Percentiles rank a stretch among this genome's conserved stretches.
phyloP scores from a whole-genome alignment of 495 filamentous ascomycete species.

The Podospora australis region DNA sequence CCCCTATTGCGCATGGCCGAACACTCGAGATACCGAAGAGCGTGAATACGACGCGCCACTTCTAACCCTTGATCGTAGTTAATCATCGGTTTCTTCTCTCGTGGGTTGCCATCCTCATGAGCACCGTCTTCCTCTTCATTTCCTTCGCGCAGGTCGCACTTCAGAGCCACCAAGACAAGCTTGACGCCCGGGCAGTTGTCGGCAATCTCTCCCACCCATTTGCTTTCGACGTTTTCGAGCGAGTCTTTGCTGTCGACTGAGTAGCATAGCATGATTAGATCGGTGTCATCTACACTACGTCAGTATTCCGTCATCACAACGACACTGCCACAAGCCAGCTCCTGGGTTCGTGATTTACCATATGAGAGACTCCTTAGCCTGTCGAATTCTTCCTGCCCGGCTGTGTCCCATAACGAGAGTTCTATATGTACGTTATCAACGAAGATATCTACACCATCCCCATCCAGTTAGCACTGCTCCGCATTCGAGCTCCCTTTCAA shows the following conservation, averaged over 20 bases:
- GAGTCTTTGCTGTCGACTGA: slow-evolving; percentile 93
- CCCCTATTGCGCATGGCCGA: slow-evolving; percentile 96
- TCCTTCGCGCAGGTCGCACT: slow-evolving; percentile 86
- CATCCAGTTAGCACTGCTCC: slow-evolving; percentile 7
- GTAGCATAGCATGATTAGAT: slow-evolving; percentile 98
- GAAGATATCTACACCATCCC: slow-evolving; percentile 78
- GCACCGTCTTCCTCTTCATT: slow-evolving; percentile 48
- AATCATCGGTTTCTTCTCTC: slow-evolving; percentile 69
- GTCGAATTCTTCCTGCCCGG: slow-evolving; percentile 98
- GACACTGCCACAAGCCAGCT: too few relatives aligned
- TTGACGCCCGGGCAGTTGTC: slow-evolving; percentile 95
- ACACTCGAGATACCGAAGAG: slow-evolving; percentile 95
- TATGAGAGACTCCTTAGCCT: slow-evolving; percentile 91
- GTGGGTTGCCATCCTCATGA: slow-evolving; percentile 34
- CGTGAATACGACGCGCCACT: slow-evolving; percentile 81
- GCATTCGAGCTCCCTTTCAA: background rate
- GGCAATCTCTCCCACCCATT: slow-evolving; percentile 96
- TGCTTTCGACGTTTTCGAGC: slow-evolving; percentile 94
- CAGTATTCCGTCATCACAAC: background rate
- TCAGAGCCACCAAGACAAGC: slow-evolving; percentile 90
- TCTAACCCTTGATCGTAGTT: slow-evolving; percentile 88
- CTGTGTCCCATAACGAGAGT: slow-evolving; percentile 95
- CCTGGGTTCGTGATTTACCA: slow-evolving; percentile 33
- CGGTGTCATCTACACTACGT: slow-evolving; percentile 62
- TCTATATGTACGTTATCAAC: slow-evolving; percentile 96